Percentiles rank a stretch among this genome's conserved stretches.
These are phyloP conservation scores for Fusarium sp. DNA, from an alignment of 2,329 filamentous ascomycete species.

Conservation along the genomic window DNA sequence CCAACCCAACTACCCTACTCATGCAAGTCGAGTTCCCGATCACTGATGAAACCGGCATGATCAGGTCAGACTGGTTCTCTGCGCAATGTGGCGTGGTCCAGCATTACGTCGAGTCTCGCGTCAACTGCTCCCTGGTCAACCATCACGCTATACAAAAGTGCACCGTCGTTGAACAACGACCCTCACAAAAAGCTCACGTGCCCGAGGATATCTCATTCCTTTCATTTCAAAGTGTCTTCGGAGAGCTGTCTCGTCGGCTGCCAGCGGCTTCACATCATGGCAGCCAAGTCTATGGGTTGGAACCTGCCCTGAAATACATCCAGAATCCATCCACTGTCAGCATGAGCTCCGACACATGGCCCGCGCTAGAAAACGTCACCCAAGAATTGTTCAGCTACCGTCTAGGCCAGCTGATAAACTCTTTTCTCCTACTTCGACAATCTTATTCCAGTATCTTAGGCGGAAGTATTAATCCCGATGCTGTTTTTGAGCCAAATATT, in stretches of 20 bases:
- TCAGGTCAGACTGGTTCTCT: background rate
- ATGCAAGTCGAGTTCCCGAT: background rate
- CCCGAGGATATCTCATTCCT: background rate
- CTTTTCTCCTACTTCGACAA: background rate
- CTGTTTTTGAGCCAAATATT: background rate
- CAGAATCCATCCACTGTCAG: background rate
- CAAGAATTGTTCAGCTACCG: background rate
- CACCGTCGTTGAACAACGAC: background rate
- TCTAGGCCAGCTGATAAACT: background rate
- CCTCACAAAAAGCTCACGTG: background rate
- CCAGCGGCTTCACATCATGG: background rate
- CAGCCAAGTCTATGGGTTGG: background rate
- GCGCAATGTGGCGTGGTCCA: background rate
- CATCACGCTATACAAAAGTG: background rate
- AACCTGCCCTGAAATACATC: background rate
- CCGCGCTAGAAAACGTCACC: background rate
- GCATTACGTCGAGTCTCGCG: background rate
- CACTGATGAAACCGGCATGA: rapidly evolving
- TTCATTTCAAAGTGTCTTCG: background rate
- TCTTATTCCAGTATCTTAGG: background rate
- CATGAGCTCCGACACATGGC: background rate
- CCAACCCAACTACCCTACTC: background rate
- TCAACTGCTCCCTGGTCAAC: background rate
- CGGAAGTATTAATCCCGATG: background rate
- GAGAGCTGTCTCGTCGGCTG: background rate